Conservation (phyloP, 352 stramenopile species). For the Pythium dissotocum region DNA sequence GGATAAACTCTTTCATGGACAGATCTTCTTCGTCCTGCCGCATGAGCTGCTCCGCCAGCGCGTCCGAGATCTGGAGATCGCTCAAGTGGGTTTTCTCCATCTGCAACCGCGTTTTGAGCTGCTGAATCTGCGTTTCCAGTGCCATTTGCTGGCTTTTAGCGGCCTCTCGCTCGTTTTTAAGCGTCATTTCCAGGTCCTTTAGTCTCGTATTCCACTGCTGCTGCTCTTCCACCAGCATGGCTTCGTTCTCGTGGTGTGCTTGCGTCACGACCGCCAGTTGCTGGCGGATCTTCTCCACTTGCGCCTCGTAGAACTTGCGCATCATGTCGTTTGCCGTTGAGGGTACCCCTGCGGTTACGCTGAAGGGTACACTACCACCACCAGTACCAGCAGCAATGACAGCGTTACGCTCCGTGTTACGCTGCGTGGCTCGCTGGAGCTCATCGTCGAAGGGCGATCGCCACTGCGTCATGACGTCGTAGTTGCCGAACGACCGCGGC, state of each 20-base stretch:
- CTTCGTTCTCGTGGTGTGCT: constrained; percentile 50
- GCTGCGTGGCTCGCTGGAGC: constrained; percentile 28
- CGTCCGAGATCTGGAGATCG: constrained; percentile 65
- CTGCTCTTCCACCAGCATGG: constrained; percentile 48
- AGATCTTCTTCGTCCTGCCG: constrained; percentile 54
- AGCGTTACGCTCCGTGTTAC: constrained; percentile 16
- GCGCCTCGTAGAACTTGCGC: constrained; percentile 82
- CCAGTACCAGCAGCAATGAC: neutral
- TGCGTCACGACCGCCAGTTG: constrained; percentile 54
- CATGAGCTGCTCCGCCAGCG: constrained; percentile 58
- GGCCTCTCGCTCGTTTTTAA: neutral
- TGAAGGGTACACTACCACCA: constrained; percentile 3
- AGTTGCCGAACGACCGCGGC: constrained; percentile 67
- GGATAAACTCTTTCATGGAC: constrained; percentile 62
- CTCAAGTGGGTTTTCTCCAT: constrained; percentile 68
- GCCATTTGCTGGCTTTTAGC: constrained; percentile 8
- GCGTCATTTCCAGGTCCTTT: constrained; percentile 25
- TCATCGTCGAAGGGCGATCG: constrained; percentile 64
- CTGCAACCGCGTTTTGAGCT: constrained; percentile 40
- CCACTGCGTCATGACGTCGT: constrained; percentile 32
- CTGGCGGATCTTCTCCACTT: constrained; percentile 72
- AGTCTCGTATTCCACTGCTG: constrained; percentile 29
- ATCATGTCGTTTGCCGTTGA: constrained; percentile 41
- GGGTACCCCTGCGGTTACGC: neutral
- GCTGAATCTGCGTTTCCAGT: constrained; percentile 31